Conservation (phyloP, 176 grass and related monocot genomes). For the Areca catechu region DNA sequence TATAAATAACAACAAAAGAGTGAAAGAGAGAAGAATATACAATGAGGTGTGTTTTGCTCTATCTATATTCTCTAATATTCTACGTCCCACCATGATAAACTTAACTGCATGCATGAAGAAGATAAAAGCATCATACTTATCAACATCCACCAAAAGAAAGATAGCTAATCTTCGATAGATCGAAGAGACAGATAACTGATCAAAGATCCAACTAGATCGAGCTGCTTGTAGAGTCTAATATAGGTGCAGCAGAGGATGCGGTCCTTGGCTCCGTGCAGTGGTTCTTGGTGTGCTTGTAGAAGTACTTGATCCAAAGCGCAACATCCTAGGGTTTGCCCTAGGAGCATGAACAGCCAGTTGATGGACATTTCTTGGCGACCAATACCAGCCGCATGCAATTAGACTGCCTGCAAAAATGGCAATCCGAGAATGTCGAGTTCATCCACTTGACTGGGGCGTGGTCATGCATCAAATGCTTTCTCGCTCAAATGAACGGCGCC, state of each 20-base stretch:
- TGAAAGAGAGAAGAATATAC: too few relatives aligned
- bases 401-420: conserved; percentile 19
- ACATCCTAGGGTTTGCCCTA: conserved; percentile 50
- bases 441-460: conserved; percentile 32
- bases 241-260: conserved; percentile 47
- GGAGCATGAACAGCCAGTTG: conserved; percentile 74
- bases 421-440: conserved; percentile 16
- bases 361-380: conserved; percentile 37
- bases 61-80: too few relatives aligned
- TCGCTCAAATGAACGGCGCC: conserved; percentile 17
- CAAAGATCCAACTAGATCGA: too few relatives aligned
- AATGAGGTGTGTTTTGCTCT: too few relatives aligned
- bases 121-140: too few relatives aligned
- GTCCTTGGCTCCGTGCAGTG: conserved; percentile 72
- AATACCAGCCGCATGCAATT: conserved; percentile 31
- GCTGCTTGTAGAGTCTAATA: too few relatives aligned
- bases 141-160: too few relatives aligned
- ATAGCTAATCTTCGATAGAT: too few relatives aligned
- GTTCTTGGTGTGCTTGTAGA: conserved; percentile 40
- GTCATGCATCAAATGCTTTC: conserved; percentile 41
- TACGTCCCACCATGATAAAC: too few relatives aligned
- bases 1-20: too few relatives aligned
- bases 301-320: conserved; percentile 67
- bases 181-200: too few relatives aligned
- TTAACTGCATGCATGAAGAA: too few relatives aligned